Evolutionary conservation across 2,329 filamentous ascomycete genomes (phyloP).

Genomic region (Colletotrichum spaethianum): DNA sequence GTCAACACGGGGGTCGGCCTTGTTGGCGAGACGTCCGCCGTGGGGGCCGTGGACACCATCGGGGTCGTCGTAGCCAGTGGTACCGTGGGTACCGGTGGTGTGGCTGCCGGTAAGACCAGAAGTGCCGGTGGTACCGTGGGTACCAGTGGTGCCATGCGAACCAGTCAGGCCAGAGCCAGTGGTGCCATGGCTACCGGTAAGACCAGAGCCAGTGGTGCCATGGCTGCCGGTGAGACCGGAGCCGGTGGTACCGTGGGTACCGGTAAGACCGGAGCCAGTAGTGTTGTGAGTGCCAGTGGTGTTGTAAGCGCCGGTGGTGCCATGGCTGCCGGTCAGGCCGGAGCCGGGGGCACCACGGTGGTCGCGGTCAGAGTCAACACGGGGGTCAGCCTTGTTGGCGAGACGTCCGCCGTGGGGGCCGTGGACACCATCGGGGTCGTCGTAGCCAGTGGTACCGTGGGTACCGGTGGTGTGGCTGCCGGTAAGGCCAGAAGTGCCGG

Average conservation of each 20-base stretch:
- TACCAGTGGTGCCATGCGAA: slow-evolving; percentile 44
- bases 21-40: slow-evolving; percentile 62
- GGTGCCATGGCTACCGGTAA: slow-evolving; percentile 48
- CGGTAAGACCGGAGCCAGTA: slow-evolving; percentile 47
- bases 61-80: slow-evolving; percentile 35
- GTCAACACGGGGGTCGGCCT: slow-evolving; percentile 68
- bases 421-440: slow-evolving; percentile 42
- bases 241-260: slow-evolving; percentile 32
- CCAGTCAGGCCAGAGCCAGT: slow-evolving; percentile 48
- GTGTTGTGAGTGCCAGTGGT: slow-evolving; percentile 47
- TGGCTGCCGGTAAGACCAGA: slow-evolving; percentile 28
- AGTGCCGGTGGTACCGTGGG: slow-evolving; percentile 40
- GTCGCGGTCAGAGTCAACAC: slow-evolving; percentile 63
- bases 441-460: slow-evolving; percentile 49
- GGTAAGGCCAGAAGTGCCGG: slow-evolving; percentile 26
- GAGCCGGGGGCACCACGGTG: slow-evolving; percentile 46
- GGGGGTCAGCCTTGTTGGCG: slow-evolving; percentile 64
- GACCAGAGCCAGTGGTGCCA: slow-evolving; percentile 32
- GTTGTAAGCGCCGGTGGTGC: slow-evolving; percentile 25
- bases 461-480: slow-evolving; percentile 18
- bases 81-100: slow-evolving; percentile 28
- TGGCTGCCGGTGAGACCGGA: slow-evolving; percentile 25
- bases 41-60: slow-evolving; percentile 58
- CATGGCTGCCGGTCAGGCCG: slow-evolving; percentile 25
- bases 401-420: slow-evolving; percentile 48